phyloP scores from a whole-genome alignment of 495 filamentous ascomycete genomes.

The Ascobolus immersus region DNA sequence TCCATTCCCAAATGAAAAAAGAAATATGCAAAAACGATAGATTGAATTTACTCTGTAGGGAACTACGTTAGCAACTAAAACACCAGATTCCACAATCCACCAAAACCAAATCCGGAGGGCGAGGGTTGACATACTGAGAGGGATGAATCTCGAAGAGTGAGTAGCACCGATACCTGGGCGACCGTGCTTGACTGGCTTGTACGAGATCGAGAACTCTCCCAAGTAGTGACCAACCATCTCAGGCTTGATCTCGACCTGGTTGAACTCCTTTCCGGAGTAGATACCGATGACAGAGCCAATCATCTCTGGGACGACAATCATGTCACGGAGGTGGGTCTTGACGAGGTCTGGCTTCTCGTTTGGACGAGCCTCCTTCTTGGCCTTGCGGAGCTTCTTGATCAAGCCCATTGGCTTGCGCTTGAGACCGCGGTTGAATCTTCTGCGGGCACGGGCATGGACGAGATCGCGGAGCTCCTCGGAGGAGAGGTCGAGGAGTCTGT shows the following conservation, averaged over 20 bases:
- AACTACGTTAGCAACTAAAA: no score
- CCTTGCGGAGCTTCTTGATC: slow-evolving; percentile 99
- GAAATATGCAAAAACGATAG: no score
- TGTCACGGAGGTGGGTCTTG: slow-evolving; percentile 97
- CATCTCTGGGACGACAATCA: slow-evolving; percentile 99
- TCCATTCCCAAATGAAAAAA: no score
- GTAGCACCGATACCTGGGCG: slow-evolving; percentile 99
- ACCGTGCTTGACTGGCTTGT: slow-evolving; percentile 99
- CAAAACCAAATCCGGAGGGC: slow-evolving; percentile 28
- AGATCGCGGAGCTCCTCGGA: slow-evolving; percentile 97
- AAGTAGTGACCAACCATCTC: slow-evolving; percentile 99
- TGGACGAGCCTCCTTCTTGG: slow-evolving; percentile 98
- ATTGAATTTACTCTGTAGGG: no score
- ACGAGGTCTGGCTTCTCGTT: slow-evolving; percentile 98
- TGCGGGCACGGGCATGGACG: slow-evolving; percentile 92
- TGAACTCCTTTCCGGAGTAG: slow-evolving; percentile 99
- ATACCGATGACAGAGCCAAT: slow-evolving; percentile 94
- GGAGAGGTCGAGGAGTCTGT: slow-evolving; percentile 85
- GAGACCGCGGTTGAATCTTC: slow-evolving; percentile 95
- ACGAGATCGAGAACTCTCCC: slow-evolving; percentile 96
- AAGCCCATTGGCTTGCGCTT: slow-evolving; percentile 99
- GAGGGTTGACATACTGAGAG: slow-evolving; percentile 35
- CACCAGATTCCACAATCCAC: slow-evolving; percentile 1
- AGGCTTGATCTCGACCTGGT: slow-evolving; percentile 98
- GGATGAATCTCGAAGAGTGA: slow-evolving; percentile 99